phyloP scores from a whole-genome alignment of 345 rosid genomes.

The Rhizophora apiculata region DNA sequence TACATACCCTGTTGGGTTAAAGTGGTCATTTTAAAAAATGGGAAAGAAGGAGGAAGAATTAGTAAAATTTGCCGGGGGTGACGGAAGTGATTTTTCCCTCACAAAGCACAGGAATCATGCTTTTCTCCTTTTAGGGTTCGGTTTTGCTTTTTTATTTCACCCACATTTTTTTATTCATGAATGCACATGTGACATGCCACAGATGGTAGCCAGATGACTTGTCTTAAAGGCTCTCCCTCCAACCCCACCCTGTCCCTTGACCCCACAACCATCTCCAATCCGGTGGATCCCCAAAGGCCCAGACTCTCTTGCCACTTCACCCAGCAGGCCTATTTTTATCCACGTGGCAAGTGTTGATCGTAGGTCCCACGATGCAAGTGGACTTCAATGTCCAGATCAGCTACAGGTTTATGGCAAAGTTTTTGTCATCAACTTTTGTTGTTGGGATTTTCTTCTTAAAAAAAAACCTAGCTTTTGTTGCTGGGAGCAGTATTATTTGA shows the following conservation, averaged over 20 bases:
- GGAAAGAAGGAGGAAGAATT: slow-evolving; percentile 8
- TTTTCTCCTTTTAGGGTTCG: slow-evolving; percentile 21
- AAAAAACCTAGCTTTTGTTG: too few species aligned
- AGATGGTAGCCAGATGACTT: slow-evolving; percentile 42
- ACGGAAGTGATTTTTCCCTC: slow-evolving; percentile 31
- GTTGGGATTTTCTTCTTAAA: neutral
- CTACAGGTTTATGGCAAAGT: slow-evolving; percentile 7
- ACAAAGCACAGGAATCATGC: slow-evolving; percentile 56
- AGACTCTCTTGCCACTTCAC: slow-evolving; percentile 17
- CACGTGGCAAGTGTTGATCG: slow-evolving; percentile 17
- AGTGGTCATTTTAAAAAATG: slow-evolving; percentile 14
- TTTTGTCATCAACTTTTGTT: neutral
- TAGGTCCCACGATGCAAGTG: slow-evolving; percentile 19
- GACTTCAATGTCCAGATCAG: slow-evolving; percentile 21
- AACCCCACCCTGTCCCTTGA: slow-evolving; percentile 4
- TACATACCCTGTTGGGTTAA: neutral
- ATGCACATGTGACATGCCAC: slow-evolving; percentile 41
- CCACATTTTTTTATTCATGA: slow-evolving; percentile 36
- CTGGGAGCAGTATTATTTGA: slow-evolving; percentile 1
- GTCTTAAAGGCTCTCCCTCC: slow-evolving; percentile 31
- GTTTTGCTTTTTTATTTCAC: slow-evolving; percentile 39
- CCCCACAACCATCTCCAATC: slow-evolving; percentile 14
- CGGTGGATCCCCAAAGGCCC: neutral
- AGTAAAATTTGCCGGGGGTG: neutral
- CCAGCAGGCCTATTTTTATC: neutral